Evolutionary conservation across 2,329 filamentous ascomycete genomes (phyloP).

Genomic region (Penicillium sp.): DNA sequence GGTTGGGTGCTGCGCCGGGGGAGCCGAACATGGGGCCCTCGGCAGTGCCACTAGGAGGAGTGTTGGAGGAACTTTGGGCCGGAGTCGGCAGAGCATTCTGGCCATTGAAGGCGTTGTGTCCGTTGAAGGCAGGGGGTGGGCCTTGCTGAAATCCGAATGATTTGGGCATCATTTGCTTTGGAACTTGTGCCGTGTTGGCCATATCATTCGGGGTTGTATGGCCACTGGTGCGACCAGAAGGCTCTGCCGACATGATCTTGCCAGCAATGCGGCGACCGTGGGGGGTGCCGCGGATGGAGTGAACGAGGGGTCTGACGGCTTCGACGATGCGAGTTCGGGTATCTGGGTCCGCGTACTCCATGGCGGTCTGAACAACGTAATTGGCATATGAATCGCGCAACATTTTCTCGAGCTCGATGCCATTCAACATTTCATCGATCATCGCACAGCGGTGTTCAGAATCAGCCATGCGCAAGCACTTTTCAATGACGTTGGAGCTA

Average conservation of each 20-base stretch:
- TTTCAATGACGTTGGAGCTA: slow-evolving; percentile 98
- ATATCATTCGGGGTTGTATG: slow-evolving; percentile 46
- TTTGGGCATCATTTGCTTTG: slow-evolving; percentile 23
- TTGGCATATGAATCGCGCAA: slow-evolving; percentile 94
- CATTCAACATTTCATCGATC: slow-evolving; percentile 77
- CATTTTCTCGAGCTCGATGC: slow-evolving; percentile 81
- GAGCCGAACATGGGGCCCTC: slow-evolving; percentile 38
- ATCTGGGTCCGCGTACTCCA: slow-evolving; percentile 78
- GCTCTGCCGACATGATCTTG: slow-evolving; percentile 72
- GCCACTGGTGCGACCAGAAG: slow-evolving; percentile 43
- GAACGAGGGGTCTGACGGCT: slow-evolving; percentile 80
- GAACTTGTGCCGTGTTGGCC: slow-evolving; percentile 38
- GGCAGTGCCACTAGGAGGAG: slow-evolving; percentile 31
- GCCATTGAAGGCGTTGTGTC: slow-evolving; percentile 31
- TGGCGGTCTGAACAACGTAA: slow-evolving; percentile 95
- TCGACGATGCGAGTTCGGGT: slow-evolving; percentile 80
- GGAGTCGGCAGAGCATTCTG: slow-evolving; percentile 30
- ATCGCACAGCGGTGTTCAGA: slow-evolving; percentile 76
- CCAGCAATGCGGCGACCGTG: slow-evolving; percentile 92
- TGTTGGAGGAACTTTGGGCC: slow-evolving; percentile 26
- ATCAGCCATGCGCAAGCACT: slow-evolving; percentile 84
- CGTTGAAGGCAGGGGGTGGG: slow-evolving; percentile 3
- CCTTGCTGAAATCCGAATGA: slow-evolving; percentile 8
- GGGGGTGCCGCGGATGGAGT: slow-evolving; percentile 83
- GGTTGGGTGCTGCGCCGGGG: slow-evolving; percentile 32